These are phyloP conservation scores for Paracoccidioides lutzii DNA, from an alignment of 2,329 filamentous ascomycete genomes.

Conservation along the genomic window DNA sequence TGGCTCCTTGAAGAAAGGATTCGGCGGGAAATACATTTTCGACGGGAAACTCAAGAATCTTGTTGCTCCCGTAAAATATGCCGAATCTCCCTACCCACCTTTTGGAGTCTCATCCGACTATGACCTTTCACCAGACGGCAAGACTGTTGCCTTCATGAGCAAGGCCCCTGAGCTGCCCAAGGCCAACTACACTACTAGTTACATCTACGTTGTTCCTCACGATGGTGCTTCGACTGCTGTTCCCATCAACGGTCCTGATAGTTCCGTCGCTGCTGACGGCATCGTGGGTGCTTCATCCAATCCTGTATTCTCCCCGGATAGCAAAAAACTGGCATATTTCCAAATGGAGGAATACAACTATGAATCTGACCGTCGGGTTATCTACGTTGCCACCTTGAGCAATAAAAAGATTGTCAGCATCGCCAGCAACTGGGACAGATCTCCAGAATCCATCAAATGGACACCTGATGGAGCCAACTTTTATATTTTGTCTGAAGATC, in stretches of 20 bases:
- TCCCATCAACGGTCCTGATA: conserved; percentile 31
- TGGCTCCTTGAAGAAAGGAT: conserved; percentile 40
- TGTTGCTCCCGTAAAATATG: conserved; percentile 25
- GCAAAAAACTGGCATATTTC: conserved; percentile 59
- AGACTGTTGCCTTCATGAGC: conserved; percentile 30
- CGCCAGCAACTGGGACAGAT: conserved; percentile 39
- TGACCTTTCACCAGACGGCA: conserved; percentile 42
- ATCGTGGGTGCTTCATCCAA: conserved; percentile 44
- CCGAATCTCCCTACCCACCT: conserved; percentile 40
- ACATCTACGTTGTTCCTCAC: conserved; percentile 62
- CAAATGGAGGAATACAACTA: conserved; percentile 67
- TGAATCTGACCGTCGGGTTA: conserved; percentile 57
- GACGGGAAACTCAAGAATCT: conserved; percentile 45
- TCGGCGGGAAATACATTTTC: conserved; percentile 21
- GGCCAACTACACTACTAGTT: conserved; percentile 60
- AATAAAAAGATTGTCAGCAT: conserved; percentile 26
- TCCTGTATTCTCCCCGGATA: conserved; percentile 65
- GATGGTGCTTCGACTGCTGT: conserved; percentile 43
- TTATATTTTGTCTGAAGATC: conserved; percentile 61
- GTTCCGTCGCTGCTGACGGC: conserved; percentile 34
- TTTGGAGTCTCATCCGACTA: conserved; percentile 75
- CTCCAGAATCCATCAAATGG: conserved; percentile 40
- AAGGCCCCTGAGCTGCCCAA: conserved; percentile 31
- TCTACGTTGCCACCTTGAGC: conserved; percentile 31
- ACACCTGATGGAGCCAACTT: conserved; percentile 45